Base-by-base conservation (phyloP, 2,329 filamentous ascomycete genomes). In the Akanthomyces uredinophilus region DNA sequence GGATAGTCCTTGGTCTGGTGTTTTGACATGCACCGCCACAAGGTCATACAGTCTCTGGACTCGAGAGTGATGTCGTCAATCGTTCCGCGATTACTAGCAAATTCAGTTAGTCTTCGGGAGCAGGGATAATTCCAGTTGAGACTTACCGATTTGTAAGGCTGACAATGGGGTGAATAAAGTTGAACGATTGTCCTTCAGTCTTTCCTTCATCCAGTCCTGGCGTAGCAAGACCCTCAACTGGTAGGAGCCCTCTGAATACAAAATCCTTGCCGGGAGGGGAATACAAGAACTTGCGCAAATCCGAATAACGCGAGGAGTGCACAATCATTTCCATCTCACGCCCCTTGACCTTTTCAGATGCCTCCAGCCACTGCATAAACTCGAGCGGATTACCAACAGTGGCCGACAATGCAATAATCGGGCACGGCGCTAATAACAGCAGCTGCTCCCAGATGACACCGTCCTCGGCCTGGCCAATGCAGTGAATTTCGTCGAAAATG, bases 401-500 rank as follows among this genome's bases (percentile, higher is more conserved):
- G 1, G 90, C 90, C 1, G 90, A 93, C 1, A 94, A 80, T 0
- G 90, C 90, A 65, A 93, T 89, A 55, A 94, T 89, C 0, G 88
- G 90, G 66, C 89, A 93, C 1, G 89, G 89, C 0, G 89, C 83
- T 64, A 91, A 79, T 1, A 93, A 79, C 1, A 93, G 76, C 4
- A 94, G 78, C 69, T 93, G 89, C 68, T 94, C 89, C 89, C 89
- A 94, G 2, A 92, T 79, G 1, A 92, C 76, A 58, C 89, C 89
- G 66, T 93, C 89, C 8, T 92, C 87, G 0, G 86, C 83, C 70
- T 92, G 86, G 0, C 90, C 88, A 63, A 94, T 93, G 39, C 85
- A 91, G 70, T 94, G 90, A 2, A 93, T 86, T 74, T 94, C 90
- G 68, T 94, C 90, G 63, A 93, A 93, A 56, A 93, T 91, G 69